A percentile compares a stretch with the other conserved stretches of the same genome.
These are phyloP conservation scores for Nowakowskiella sp. DNA, from an alignment of 192 early-diverging fungal genomes.

Conservation along the genomic window DNA sequence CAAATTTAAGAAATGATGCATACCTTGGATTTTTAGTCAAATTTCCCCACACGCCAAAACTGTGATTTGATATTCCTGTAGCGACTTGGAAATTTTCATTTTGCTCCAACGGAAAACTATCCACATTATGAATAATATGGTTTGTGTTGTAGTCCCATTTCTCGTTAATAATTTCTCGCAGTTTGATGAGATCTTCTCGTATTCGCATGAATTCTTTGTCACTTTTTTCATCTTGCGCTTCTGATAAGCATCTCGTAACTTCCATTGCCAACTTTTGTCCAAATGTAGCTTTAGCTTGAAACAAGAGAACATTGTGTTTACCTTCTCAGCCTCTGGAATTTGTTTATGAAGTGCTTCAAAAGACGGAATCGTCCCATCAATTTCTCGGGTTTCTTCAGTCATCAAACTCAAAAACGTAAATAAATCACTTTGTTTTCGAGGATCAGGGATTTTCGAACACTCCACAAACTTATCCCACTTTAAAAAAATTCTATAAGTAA, in stretches of 20 bases:
- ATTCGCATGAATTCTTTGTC: slow-evolving; percentile 4
- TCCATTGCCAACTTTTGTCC: background rate
- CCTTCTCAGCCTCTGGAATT: slow-evolving; percentile 30
- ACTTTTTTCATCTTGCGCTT: slow-evolving; percentile 19
- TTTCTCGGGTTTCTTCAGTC: slow-evolving; percentile 23
- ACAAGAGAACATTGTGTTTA: too few species aligned
- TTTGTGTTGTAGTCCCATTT: slow-evolving; percentile 37
- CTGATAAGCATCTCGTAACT: slow-evolving; percentile 7
- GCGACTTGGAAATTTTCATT: slow-evolving; percentile 49
- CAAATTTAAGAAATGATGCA: slow-evolving; percentile 1
- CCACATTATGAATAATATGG: slow-evolving; percentile 38
- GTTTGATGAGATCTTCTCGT: slow-evolving; percentile 13
- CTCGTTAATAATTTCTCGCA: slow-evolving; percentile 25
- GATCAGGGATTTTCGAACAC: slow-evolving; percentile 39
- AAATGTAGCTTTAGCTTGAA: too few species aligned
- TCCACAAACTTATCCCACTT: slow-evolving; percentile 39
- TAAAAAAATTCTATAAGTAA: slow-evolving; percentile 1
- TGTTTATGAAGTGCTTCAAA: slow-evolving; percentile 19
- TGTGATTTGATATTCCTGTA: slow-evolving; percentile 11
- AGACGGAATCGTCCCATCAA: slow-evolving; percentile 29
- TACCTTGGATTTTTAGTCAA: slow-evolving; percentile 46
- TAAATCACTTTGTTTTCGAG: slow-evolving; percentile 35
- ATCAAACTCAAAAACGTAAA: slow-evolving; percentile 38
- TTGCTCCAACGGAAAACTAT: slow-evolving; percentile 32
- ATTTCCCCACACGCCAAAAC: slow-evolving; percentile 45